Percentiles rank a stretch among this genome's conserved stretches.
Conservation (phyloP, 179 eudicot genomes). For the Camellia oleifera region DNA sequence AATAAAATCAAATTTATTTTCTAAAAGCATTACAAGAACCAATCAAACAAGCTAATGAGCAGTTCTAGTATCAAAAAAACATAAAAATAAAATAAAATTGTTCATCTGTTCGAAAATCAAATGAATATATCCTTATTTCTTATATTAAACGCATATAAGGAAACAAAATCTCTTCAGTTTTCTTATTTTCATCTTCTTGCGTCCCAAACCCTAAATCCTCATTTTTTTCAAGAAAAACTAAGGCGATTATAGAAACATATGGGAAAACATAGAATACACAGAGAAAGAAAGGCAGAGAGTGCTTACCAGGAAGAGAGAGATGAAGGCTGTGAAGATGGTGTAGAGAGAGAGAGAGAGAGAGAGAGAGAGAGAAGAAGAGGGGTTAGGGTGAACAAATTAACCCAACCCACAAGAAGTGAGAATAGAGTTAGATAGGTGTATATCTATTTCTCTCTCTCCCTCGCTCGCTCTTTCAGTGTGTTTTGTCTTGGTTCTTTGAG, state of each 20-base stretch:
- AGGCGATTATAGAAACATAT: not conserved
- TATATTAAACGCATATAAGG: not conserved
- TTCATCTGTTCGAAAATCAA: not conserved
- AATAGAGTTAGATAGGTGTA: not conserved
- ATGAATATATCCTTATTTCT: not conserved
- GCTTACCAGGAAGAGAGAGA: slow-evolving; percentile 6
- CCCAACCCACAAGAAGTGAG: slow-evolving; percentile 10
- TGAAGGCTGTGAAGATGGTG: not conserved
- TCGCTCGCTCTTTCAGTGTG: not conserved
- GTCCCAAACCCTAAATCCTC: slow-evolving; percentile 9
- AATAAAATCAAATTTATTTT: not conserved
- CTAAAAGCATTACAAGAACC: not conserved
- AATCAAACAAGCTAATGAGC: not conserved
- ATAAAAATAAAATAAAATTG: not conserved
- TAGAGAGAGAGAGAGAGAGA: not conserved
- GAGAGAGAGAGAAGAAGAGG: not conserved
- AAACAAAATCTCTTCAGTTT: not conserved
- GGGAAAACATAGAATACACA: not conserved
- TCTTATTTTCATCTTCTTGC: not conserved
- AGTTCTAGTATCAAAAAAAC: not conserved
- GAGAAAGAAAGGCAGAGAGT: not conserved
- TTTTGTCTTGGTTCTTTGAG: not conserved
- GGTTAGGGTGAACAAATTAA: not conserved
- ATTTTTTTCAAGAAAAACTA: not conserved
- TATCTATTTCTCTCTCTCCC: not conserved